Evolutionary conservation across 441 rosid species (phyloP), one percentile per base, ranked within the genome.

Genomic region (Adansonia gregorii): DNA sequence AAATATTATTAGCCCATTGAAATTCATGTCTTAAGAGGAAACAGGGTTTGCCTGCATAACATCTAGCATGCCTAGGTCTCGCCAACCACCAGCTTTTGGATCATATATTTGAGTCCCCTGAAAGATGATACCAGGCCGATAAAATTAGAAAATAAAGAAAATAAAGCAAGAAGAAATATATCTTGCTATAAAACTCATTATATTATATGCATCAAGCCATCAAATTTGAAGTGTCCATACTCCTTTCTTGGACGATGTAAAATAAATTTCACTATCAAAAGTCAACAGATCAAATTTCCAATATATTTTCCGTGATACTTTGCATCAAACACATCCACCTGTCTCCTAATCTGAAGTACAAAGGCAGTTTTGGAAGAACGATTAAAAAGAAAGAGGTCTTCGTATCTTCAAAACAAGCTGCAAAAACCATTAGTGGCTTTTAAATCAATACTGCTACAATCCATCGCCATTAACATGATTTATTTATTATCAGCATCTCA

Each of bases 21-120:
- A 22, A 76, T 24, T 22, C 56, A 79, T 66, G 39, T 55, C 67
- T 45, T 72, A 4, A 78, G 20, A 81, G 58, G 60, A 70, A 22
- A 35, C 39, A 76, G 17, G 67, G 52, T 73, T 80, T 81, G 90
- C 99, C 95, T 96, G 99, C 99, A 96, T 96, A 80, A 96, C 98
- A 85, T 96, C 99, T 76, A 96, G 96, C 99, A 94, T 96, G 78
- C 99, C 99, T 67, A 96, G 84, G 88, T 96, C 99, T 82, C 87
- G 88, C 99, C 99, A 96, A 20, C 99, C 99, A 85, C 99, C 99
- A 86, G 98, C 99, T 91, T 94, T 94, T 65, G 98, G 92, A 88
- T 96, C 98, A 79, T 94, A 96, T 82, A 96, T 81, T 79, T 96
- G 99, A 74, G 99, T 96, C 59, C 99, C 99, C 99, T 96, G 82